Conservation (phyloP, 345 rosid species). For the Cochlearia excelsa region DNA sequence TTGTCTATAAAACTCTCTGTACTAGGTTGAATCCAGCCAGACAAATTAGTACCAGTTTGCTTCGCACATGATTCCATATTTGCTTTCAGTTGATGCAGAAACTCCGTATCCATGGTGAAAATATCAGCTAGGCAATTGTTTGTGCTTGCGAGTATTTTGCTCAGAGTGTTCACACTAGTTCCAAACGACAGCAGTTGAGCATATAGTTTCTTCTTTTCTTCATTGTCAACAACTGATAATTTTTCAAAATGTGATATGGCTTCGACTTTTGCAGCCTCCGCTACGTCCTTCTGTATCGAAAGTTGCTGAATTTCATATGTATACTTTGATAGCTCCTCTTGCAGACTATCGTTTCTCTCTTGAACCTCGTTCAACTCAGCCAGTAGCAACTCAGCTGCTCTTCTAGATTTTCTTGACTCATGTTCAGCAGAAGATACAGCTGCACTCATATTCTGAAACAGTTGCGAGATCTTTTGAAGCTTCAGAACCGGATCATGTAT, state of each 20-base stretch:
- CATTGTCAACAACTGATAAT: constrained; percentile 41
- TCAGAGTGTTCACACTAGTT: constrained; percentile 48
- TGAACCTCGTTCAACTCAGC: constrained; percentile 93
- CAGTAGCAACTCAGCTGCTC: constrained; percentile 86
- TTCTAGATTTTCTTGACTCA: constrained; percentile 70
- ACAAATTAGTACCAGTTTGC: constrained; percentile 34
- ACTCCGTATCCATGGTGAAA: constrained; percentile 55
- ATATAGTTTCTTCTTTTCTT: constrained; percentile 51
- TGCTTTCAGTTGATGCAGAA: constrained; percentile 57
- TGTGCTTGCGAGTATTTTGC: constrained; percentile 46
- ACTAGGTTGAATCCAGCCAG: constrained; percentile 37
- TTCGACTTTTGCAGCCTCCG: constrained; percentile 63
- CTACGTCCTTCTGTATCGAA: constrained; percentile 49
- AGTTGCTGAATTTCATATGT: constrained; percentile 47
- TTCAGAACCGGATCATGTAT: constrained; percentile 56
- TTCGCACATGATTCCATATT: constrained; percentile 47
- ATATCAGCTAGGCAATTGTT: constrained; percentile 43
- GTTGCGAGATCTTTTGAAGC: constrained; percentile 51
- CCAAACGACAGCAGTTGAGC: constrained; percentile 47
- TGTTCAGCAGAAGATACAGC: constrained; percentile 57
- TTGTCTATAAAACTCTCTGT: constrained; percentile 34
- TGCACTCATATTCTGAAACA: constrained; percentile 53
- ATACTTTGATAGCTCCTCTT: constrained; percentile 62
- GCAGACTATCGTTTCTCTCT: constrained; percentile 84
- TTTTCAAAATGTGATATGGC: constrained; percentile 52